These are phyloP conservation scores for Cyberlindnera subsufficiens DNA, from an alignment of 805 yeast species.

Conservation along the genomic window DNA sequence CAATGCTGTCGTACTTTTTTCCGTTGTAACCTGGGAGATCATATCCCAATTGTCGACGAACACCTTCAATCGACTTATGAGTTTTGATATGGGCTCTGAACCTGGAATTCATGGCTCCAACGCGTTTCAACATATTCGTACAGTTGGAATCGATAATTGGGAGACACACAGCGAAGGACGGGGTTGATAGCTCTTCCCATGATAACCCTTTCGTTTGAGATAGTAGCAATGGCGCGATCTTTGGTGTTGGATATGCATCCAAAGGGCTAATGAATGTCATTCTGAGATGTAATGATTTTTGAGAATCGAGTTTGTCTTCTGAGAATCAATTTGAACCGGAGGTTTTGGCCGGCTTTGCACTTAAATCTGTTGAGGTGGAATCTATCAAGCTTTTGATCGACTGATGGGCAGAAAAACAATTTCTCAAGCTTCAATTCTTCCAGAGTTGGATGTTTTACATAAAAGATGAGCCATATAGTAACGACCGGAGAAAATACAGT, in stretches of 20 bases:
- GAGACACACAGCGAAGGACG: conserved; percentile 47
- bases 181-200: conserved; percentile 49
- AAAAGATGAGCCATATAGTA: no score
- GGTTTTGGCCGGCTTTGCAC: no score
- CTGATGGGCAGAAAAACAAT: no score
- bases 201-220: conserved; percentile 34
- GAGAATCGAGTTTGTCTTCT: background rate
- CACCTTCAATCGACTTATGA: conserved; percentile 62
- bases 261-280: background rate
- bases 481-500: no score
- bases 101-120: conserved; percentile 29
- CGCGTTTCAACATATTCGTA: conserved; percentile 39
- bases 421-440: no score
- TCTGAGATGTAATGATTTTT: background rate
- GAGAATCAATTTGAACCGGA: background rate
- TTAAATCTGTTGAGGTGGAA: no score
- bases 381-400: no score
- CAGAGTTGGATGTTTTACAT: no score
- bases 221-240: conserved; percentile 10
- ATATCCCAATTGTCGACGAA: conserved; percentile 45
- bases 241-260: conserved; percentile 13
- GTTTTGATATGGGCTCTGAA: conserved; percentile 77
- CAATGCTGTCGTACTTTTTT: conserved; percentile 39
- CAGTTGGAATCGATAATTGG: conserved; percentile 34
- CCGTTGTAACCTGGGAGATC: conserved; percentile 27